Percentiles rank a stretch among this genome's conserved stretches.
Evolutionary conservation across 352 stramenopile species (phyloP).

Genomic region (Globisporangium uncinulatum): DNA sequence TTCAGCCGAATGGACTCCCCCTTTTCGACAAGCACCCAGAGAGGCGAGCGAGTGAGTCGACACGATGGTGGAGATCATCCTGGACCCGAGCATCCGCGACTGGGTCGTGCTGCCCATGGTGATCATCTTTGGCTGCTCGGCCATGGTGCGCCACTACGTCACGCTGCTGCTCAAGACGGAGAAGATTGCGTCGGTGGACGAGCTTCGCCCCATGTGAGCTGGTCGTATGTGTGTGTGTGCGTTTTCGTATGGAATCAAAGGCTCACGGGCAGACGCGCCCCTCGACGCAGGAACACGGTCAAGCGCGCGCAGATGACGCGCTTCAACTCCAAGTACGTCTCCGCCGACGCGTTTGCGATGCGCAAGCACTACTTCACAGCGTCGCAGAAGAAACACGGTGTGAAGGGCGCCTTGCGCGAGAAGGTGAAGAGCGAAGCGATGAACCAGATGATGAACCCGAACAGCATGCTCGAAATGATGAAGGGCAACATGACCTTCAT

Average conservation of each 20-base stretch:
- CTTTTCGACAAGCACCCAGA: background rate
- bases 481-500: slow-evolving; percentile 99
- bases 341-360: slow-evolving; percentile 78
- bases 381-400: slow-evolving; percentile 84
- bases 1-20: background rate
- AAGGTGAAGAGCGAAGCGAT: slow-evolving; percentile 88
- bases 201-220: slow-evolving; percentile 68
- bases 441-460: slow-evolving; percentile 95
- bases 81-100: slow-evolving; percentile 92
- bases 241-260: too few species aligned
- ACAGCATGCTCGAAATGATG: slow-evolving; percentile 97
- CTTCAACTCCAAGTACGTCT: slow-evolving; percentile 89
- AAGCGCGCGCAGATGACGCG: slow-evolving; percentile 77
- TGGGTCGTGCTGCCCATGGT: slow-evolving; percentile 98
- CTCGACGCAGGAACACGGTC: slow-evolving; percentile 72
- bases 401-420: slow-evolving; percentile 78
- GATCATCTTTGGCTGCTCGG: slow-evolving; percentile 90
- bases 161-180: slow-evolving; percentile 81
- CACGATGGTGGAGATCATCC: slow-evolving; percentile 84
- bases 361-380: slow-evolving; percentile 88
- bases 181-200: slow-evolving; percentile 71
- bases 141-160: slow-evolving; percentile 83
- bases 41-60: background rate
- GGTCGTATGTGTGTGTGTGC: too few species aligned
- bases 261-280: background rate